Evolutionary conservation across 768 basidiomycete species (phyloP), one percentile per base, ranked within the genome.

Genomic region (Chiua virens): DNA sequence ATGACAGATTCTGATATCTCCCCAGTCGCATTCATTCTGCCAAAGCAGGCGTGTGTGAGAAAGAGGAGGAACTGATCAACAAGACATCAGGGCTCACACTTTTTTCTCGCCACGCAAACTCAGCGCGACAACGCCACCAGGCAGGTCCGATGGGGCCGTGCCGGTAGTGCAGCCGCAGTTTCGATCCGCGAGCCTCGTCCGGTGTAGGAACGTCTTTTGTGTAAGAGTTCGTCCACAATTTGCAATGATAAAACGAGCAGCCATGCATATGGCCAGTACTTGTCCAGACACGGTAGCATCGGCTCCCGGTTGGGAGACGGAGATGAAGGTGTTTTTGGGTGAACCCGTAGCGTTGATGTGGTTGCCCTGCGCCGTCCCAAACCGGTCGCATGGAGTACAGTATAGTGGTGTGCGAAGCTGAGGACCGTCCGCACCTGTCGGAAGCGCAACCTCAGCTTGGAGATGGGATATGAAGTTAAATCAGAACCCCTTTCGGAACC

Each of bases 311-410:
- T 22, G 8, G 25, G 54, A 42, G 49, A 50, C 65, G 64, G 64
- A 65, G 59, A 67, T 65, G 62, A 67, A 61, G 1, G 45, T 17
- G 50, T 50, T 48, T 63, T 48, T 54, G 55, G 46, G 48, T 47
- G 45, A 35, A 49, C 36, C 49, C 43, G 39, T 42, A 15, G 45
- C 43, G 43, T 47, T 49, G 34, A 34, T 34, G 52, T 54, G 54
- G 49, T 17, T 38, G 52, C 27, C 47, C 56, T 67, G 42, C 64
- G 52, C 56, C 56, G 47, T 57, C 52, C 51, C 23, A 60, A 64
- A 42, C 38, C 11, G 35, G 53, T 25, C 56, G 53, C 44, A 38
- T 59, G 50, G 57, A 47, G 46, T 45, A 35, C 42, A 34, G 34
- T 34, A 34, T 34, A 34, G 34, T 34, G 34, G 34, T 34, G 36